A percentile compares a stretch with the other conserved stretches of the same genome.
Conservation (phyloP, 306 rosid species). For the Fragaria nilgerrensis region DNA sequence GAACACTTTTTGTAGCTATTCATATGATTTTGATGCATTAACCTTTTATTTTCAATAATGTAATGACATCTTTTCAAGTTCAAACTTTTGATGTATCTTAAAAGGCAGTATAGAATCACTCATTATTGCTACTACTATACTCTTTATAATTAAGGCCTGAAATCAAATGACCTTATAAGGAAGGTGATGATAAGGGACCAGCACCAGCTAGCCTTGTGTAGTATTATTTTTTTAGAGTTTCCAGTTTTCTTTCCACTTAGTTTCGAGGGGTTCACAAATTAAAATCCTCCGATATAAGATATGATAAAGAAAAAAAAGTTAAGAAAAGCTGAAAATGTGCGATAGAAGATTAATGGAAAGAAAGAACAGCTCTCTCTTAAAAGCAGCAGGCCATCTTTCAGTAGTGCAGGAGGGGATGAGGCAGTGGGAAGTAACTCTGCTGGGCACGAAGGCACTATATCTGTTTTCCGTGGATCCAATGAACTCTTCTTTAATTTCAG, state of each 20-base stretch:
- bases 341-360: not conserved
- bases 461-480: not conserved
- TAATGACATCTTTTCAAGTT: not conserved
- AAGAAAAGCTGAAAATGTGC: not conserved
- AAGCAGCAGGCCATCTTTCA: not conserved
- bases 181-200: not conserved
- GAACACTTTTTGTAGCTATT: constrained; percentile 21
- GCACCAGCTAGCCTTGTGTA: not conserved
- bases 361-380: not conserved
- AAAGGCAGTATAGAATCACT: not conserved
- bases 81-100: not conserved
- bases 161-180: not conserved
- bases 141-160: not conserved
- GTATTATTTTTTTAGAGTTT: not conserved
- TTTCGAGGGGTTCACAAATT: not conserved
- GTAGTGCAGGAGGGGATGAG: not conserved
- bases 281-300: not conserved
- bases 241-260: not conserved
- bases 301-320: not conserved
- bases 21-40: constrained; percentile 8
- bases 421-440: not conserved
- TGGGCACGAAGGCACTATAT: not conserved
- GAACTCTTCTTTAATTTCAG: not conserved
- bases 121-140: not conserved
- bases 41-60: constrained; percentile 19